Percentiles rank a stretch among this genome's conserved stretches.
Conservation (phyloP, 129 eudicot genomes). For the Lonicera japonica region DNA sequence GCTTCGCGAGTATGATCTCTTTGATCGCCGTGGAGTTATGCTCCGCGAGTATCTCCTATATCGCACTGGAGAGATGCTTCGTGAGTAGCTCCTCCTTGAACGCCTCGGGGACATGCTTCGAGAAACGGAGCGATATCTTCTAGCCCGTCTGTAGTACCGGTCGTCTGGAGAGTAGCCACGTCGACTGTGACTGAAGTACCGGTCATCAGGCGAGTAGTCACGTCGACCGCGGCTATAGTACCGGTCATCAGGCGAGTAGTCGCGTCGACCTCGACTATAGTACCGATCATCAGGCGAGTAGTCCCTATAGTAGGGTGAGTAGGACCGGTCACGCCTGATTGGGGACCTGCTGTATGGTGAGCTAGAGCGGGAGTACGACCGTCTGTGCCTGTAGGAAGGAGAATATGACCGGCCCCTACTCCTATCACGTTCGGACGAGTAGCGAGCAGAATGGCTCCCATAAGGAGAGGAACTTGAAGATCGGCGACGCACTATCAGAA, state of each 20-base stretch:
- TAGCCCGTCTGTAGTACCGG: constrained; percentile 37
- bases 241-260: constrained; percentile 42
- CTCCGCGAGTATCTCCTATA: constrained; percentile 44
- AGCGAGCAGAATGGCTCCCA: constrained; percentile 42
- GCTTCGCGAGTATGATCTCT: constrained; percentile 35
- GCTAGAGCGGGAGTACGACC: constrained; percentile 49
- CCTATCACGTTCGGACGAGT: constrained; percentile 57
- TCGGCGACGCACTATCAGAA: constrained; percentile 35
- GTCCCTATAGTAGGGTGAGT: constrained; percentile 23
- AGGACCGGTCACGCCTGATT: constrained; percentile 21
- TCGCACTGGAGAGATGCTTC: constrained; percentile 16
- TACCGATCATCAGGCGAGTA: constrained; percentile 30
- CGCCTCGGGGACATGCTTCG: constrained; percentile 65
- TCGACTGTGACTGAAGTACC: constrained; percentile 35
- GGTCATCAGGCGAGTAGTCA: constrained; percentile 37
- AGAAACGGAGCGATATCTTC: constrained; percentile 41
- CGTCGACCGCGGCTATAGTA: constrained; percentile 31
- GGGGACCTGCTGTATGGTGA: constrained; percentile 49
- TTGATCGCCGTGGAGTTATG: constrained; percentile 23
- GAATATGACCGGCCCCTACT: constrained; percentile 46
- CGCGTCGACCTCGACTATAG: constrained; percentile 14
- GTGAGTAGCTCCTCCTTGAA: constrained; percentile 42
- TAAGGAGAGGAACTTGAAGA: constrained; percentile 58
- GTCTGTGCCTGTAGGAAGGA: constrained; percentile 36
- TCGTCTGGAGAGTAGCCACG: constrained; percentile 35